Evolutionary conservation across 169 alveolate species (phyloP).

Genomic region (Plasmodium gonderi): DNA sequence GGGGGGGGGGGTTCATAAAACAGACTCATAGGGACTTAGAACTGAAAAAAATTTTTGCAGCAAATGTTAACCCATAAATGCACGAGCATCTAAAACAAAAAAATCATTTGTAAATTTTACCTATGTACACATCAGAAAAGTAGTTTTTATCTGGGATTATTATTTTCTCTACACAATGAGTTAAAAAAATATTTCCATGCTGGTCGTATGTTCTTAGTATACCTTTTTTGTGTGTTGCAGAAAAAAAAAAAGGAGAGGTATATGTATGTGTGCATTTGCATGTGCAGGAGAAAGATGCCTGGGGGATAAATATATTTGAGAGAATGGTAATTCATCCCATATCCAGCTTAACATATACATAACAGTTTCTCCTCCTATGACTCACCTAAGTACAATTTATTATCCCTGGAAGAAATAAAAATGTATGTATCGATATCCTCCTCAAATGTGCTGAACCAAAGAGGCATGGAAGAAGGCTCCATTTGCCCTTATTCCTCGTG

Average conservation of each 20-base stretch:
- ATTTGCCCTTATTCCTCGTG: not conserved
- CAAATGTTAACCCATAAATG: no score
- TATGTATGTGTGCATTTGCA: not conserved
- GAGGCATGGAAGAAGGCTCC: constrained; percentile 77
- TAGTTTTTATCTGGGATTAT: constrained; percentile 66
- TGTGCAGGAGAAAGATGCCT: no score
- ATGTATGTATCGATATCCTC: constrained; percentile 85
- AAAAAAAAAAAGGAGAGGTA: not conserved
- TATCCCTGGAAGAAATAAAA: constrained; percentile 85
- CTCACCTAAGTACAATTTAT: constrained; percentile 71
- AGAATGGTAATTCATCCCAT: no score
- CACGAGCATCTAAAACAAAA: no score
- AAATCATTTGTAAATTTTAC: no score
- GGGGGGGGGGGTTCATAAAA: no score
- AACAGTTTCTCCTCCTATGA: not conserved
- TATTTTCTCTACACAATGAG: constrained; percentile 83
- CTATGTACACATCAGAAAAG: constrained; percentile 85
- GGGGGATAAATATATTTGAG: no score
- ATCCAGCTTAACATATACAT: no score
- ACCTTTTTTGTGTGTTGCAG: constrained; percentile 72
- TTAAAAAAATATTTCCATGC: constrained; percentile 83
- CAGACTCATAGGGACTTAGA: no score
- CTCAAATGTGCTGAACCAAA: constrained; percentile 85
- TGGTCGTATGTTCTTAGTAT: constrained; percentile 85
- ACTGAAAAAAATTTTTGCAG: no score